Conservation (phyloP, 345 rosid genomes). For the Mercurialis annua region DNA sequence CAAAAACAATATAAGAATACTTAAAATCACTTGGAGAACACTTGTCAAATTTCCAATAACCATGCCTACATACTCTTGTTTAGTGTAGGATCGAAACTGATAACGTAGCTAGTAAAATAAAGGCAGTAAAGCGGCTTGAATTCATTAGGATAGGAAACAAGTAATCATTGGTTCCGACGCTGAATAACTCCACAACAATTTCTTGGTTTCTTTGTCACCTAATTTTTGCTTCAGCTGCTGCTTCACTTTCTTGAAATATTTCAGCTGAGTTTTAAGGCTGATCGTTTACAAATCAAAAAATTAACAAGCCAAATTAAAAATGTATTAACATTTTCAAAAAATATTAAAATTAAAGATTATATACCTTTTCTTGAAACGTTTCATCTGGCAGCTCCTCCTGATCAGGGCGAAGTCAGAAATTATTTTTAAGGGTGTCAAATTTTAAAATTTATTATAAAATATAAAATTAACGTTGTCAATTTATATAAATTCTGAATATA, state of each 20-base stretch:
- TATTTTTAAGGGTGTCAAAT: too few relatives aligned
- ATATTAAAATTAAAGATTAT: not conserved
- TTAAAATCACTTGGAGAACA: conserved; percentile 27
- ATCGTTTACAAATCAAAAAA: conserved; percentile 14
- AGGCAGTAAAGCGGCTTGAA: too few relatives aligned
- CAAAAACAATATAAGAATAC: too few relatives aligned
- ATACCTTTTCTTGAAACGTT: conserved; percentile 8
- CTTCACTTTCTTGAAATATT: conserved; percentile 18
- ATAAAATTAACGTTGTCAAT: too few relatives aligned
- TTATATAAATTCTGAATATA: too few relatives aligned
- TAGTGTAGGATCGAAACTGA: not conserved
- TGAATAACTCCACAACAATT: conserved; percentile 1
- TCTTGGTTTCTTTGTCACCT: conserved; percentile 12
- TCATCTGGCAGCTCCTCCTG: conserved; percentile 29
- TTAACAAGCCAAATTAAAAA: too few relatives aligned
- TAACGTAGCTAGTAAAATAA: too few relatives aligned
- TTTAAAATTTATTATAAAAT: too few relatives aligned
- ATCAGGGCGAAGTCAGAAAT: too few relatives aligned
- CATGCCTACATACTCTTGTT: conserved; percentile 15
- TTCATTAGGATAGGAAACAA: not conserved
- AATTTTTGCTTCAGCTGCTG: conserved; percentile 12
- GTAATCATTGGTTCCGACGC: conserved; percentile 3
- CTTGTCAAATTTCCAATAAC: conserved; percentile 29
- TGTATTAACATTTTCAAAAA: not conserved
- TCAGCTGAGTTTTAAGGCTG: conserved; percentile 23